A percentile compares a stretch with the other conserved stretches of the same genome.
Conservation (phyloP, 2,329 filamentous ascomycete species). For the Setomelanomma holmii region DNA sequence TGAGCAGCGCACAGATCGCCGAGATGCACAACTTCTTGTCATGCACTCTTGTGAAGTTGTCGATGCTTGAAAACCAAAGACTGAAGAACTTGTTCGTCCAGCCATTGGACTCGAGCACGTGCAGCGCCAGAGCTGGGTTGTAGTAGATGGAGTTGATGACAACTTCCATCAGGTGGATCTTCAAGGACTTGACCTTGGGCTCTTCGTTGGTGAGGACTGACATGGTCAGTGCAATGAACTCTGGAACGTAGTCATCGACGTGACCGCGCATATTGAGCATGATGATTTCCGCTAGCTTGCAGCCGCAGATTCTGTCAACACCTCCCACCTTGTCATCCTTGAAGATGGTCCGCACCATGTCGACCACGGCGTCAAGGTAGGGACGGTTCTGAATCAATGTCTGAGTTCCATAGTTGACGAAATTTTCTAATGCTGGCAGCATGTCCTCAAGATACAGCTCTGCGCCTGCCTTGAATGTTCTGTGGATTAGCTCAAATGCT, state of each 20-base stretch:
- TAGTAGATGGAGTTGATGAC: conserved; percentile 98
- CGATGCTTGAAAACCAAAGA: conserved; percentile 96
- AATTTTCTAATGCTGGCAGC: conserved; percentile 97
- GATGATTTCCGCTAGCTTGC: conserved; percentile 95
- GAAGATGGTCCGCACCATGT: conserved; percentile 97
- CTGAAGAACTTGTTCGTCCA: conserved; percentile 99
- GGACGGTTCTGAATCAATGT: conserved; percentile 82
- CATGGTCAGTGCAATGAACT: conserved; percentile 92
- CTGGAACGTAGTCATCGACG: conserved; percentile 85
- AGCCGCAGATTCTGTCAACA: conserved; percentile 94
- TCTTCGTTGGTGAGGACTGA: conserved; percentile 76
- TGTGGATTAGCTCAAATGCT: conserved; percentile 94
- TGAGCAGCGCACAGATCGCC: conserved; percentile 86
- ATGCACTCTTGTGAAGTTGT: conserved; percentile 90
- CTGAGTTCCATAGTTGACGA: conserved; percentile 87
- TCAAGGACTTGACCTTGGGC: conserved; percentile 88
- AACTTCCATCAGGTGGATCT: conserved; percentile 98
- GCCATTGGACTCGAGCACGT: conserved; percentile 85
- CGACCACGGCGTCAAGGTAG: conserved; percentile 86
- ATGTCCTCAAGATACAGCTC: conserved; percentile 98
- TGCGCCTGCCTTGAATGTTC: conserved; percentile 95
- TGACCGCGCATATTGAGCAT: conserved; percentile 93
- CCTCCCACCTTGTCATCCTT: conserved; percentile 89
- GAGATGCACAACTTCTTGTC: conserved; percentile 99
- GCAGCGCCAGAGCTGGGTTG: conserved; percentile 84